Evolutionary conservation across 192 early-diverging fungal genomes (phyloP).

Genomic region (Backusella tuberculispora): DNA sequence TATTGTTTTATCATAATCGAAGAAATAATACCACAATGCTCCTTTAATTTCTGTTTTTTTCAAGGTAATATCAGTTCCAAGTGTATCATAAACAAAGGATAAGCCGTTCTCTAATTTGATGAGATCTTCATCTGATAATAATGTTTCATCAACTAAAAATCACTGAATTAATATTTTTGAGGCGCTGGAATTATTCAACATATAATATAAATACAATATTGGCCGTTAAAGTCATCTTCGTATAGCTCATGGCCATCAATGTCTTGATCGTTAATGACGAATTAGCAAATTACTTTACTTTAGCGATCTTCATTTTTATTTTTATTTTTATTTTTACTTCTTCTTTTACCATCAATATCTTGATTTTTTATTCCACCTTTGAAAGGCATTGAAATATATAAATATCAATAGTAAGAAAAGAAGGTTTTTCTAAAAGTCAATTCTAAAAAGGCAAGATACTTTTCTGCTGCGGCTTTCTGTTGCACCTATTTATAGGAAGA

Average conservation of each 20-base stretch:
- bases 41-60: conserved; percentile 68
- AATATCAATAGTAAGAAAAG: too few relatives aligned
- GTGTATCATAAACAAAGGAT: conserved; percentile 57
- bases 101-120: conserved; percentile 57
- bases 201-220: neutral
- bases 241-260: neutral
- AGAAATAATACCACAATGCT: conserved; percentile 75
- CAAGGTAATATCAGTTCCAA: conserved; percentile 62
- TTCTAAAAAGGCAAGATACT: too few relatives aligned
- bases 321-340: neutral
- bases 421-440: too few relatives aligned
- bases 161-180: neutral
- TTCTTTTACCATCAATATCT: neutral
- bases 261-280: neutral
- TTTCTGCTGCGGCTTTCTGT: too few relatives aligned
- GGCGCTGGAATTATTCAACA: too few relatives aligned
- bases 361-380: neutral
- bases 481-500: too few relatives aligned
- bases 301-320: neutral
- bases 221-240: neutral
- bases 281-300: neutral
- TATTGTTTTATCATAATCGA: conserved; percentile 68
- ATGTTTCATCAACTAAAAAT: conserved; percentile 25
- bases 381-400: neutral
- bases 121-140: conserved; percentile 36